Evolutionary conservation across 192 early-diverging fungal species (phyloP).

Genomic region (Borealophlyctis nickersoniae): DNA sequence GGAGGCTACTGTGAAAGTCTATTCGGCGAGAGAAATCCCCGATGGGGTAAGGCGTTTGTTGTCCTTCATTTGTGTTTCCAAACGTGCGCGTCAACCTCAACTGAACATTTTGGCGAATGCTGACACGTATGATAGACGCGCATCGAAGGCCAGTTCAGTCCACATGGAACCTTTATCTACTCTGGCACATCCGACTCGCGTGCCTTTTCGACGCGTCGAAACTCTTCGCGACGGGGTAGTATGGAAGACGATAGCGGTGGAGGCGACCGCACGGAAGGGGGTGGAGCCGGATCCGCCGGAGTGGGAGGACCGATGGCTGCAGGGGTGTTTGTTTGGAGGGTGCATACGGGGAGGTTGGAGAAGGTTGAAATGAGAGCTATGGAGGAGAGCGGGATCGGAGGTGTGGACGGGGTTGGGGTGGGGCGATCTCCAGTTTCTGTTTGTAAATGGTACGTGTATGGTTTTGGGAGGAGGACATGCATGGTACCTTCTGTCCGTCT

Average conservation of each 20-base stretch:
- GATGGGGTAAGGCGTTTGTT: no score
- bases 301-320: conserved; percentile 3
- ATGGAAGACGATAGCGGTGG: conserved; percentile 6
- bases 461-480: not conserved
- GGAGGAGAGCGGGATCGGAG: conserved; percentile 29
- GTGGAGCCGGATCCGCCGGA: not conserved
- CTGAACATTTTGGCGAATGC: not conserved
- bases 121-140: no score
- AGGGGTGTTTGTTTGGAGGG: conserved; percentile 48
- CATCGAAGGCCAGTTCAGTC: conserved; percentile 48
- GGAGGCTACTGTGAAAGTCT: conserved; percentile 39
- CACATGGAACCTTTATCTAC: conserved; percentile 53
- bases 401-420: conserved; percentile 9
- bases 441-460: conserved; percentile 36
- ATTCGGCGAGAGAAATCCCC: conserved; percentile 37
- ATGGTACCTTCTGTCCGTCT: not conserved
- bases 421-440: conserved; percentile 21
- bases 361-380: conserved; percentile 42
- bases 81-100: conserved; percentile 2
- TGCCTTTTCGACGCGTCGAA: conserved; percentile 14
- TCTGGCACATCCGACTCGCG: conserved; percentile 40
- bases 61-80: not conserved
- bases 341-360: conserved; percentile 50
- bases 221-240: not conserved
- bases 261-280: not conserved